phyloP scores from a whole-genome alignment of 2,329 filamentous ascomycete species.

The Epichloe hybrida region DNA sequence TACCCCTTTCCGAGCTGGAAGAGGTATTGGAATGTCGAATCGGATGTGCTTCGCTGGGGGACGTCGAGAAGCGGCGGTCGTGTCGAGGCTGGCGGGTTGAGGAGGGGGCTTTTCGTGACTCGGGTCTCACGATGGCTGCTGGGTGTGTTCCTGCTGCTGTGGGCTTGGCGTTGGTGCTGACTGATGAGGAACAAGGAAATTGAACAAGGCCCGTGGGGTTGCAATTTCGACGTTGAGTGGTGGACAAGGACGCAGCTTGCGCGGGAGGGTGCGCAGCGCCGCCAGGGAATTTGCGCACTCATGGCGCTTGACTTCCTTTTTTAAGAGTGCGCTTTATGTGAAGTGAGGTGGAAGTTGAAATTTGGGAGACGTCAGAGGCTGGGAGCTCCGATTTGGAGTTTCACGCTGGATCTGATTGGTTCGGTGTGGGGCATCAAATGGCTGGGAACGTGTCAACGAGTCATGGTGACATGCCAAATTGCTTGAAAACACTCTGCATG shows the following conservation, averaged over 20 bases:
- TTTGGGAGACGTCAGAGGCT: background rate
- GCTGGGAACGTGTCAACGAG: background rate
- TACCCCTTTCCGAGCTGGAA: constrained; percentile 61
- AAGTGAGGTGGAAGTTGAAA: background rate
- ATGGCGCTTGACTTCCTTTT: constrained; percentile 9
- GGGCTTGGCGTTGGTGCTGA: constrained; percentile 11
- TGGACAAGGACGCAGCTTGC: constrained; percentile 7
- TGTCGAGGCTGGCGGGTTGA: constrained; percentile 64
- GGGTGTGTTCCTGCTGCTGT: constrained; percentile 7
- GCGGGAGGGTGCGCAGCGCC: constrained; percentile 13
- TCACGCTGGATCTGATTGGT: background rate
- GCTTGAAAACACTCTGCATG: no score
- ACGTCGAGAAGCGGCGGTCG: constrained; percentile 56
- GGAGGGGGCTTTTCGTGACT: constrained; percentile 18
- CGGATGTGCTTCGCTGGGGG: constrained; percentile 34
- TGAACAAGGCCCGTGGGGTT: background rate
- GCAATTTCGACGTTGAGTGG: constrained; percentile 3
- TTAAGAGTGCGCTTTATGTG: background rate
- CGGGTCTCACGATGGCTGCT: constrained; percentile 12
- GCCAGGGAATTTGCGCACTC: constrained; percentile 20
- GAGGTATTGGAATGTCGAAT: constrained; percentile 31
- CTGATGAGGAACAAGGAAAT: background rate
- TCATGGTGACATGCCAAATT: background rate
- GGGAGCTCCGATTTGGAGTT: background rate
- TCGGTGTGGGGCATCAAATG: background rate